Evolutionary conservation across 208 protist genomes (phyloP).

Genomic region (Crithidia expoeki): DNA sequence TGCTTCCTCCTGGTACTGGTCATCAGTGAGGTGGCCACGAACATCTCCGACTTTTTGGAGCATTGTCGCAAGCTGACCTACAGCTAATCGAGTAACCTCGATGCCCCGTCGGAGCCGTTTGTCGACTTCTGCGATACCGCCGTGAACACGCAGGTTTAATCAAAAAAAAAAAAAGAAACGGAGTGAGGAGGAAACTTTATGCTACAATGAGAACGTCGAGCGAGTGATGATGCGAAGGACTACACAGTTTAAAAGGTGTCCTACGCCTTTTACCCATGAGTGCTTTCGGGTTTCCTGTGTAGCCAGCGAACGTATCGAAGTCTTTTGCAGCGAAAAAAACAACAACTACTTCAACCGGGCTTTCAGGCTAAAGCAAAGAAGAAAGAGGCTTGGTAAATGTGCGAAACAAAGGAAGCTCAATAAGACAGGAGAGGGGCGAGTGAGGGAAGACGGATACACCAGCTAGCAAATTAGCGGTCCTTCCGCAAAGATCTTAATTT

Average conservation of each 20-base stretch:
- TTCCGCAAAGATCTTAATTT: conserved; percentile 18
- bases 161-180: neutral
- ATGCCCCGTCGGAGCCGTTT: conserved; percentile 7
- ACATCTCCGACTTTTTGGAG: conserved; percentile 12
- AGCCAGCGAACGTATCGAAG: no score
- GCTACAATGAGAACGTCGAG: no score
- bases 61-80: conserved; percentile 4
- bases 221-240: no score
- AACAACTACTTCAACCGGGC: no score
- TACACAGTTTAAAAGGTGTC: no score
- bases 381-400: conserved; percentile 2
- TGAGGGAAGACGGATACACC: conserved; percentile 9
- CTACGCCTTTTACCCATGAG: no score
- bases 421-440: neutral
- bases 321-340: no score
- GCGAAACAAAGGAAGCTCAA: neutral
- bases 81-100: neutral
- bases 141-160: conserved; percentile 2
- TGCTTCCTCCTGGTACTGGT: conserved; percentile 34
- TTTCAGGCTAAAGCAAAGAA: no score
- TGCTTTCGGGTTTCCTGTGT: no score
- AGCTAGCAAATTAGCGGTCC: conserved; percentile 16
- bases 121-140: conserved; percentile 23
- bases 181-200: neutral
- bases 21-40: conserved; percentile 27